Evolutionary conservation across 441 rosid species (phyloP).

Genomic region (Gossypium schwendimanii): DNA sequence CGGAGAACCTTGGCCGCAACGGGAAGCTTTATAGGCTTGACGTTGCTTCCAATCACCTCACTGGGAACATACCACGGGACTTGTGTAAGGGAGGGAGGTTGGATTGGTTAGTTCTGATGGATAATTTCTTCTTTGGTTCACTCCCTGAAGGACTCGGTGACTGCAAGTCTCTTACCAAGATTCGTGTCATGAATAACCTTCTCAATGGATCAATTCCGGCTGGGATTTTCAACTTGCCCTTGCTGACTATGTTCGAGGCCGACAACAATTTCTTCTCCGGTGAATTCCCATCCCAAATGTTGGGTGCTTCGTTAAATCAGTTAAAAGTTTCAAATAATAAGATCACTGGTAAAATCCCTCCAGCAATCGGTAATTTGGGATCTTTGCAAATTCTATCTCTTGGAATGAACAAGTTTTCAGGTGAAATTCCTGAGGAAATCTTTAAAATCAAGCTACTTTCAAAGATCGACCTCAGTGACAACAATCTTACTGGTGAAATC

Average conservation of each 20-base stretch:
- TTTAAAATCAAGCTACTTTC: constrained; percentile 41
- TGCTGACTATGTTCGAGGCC: constrained; percentile 38
- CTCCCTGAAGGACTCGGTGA: constrained; percentile 61
- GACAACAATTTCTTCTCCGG: constrained; percentile 62
- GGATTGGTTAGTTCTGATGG: constrained; percentile 40
- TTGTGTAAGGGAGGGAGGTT: constrained; percentile 60
- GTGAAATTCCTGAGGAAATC: constrained; percentile 47
- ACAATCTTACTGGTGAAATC: constrained; percentile 50
- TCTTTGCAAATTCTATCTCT: constrained; percentile 37
- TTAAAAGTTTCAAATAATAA: constrained; percentile 48
- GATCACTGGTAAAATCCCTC: constrained; percentile 59
- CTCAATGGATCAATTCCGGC: constrained; percentile 67
- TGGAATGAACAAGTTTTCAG: constrained; percentile 44
- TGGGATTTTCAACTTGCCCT: constrained; percentile 60
- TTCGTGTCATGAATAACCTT: constrained; percentile 47
- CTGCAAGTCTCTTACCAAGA: constrained; percentile 49
- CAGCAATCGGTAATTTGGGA: constrained; percentile 43
- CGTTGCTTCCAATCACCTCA: constrained; percentile 58
- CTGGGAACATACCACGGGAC: constrained; percentile 58
- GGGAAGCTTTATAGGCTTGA: constrained; percentile 53
- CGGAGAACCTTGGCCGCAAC: constrained; percentile 60
- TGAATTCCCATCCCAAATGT: constrained; percentile 54
- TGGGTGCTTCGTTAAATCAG: constrained; percentile 35
- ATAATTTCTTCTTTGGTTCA: constrained; percentile 63
- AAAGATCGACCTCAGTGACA: constrained; percentile 41